Percentiles rank a stretch among this genome's conserved stretches.
These are phyloP conservation scores for Rhytidiadelphus loreus DNA, from an alignment of 225 moss, liverwort and hornwort genomes.

Conservation along the genomic window DNA sequence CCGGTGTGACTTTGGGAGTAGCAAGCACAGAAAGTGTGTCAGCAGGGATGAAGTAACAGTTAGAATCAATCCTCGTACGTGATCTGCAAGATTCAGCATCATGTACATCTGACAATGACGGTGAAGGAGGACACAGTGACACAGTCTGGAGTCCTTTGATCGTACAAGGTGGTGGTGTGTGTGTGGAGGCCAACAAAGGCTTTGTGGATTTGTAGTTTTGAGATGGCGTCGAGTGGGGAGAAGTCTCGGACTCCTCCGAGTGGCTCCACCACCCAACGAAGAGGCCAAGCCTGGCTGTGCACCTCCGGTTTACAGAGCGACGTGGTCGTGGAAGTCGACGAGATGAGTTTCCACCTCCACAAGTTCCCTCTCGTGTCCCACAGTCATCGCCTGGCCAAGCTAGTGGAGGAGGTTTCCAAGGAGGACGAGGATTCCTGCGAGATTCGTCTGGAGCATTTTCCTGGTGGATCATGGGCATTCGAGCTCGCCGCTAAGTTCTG, in stretches of 20 bases:
- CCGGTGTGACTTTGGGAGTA: not conserved
- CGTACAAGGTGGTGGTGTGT: not conserved
- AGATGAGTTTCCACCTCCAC: constrained; percentile 47
- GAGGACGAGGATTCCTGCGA: constrained; percentile 34
- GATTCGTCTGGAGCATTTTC: constrained; percentile 21
- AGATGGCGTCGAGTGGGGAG: constrained; percentile 27
- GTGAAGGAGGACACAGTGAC: not conserved
- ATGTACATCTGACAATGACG: not conserved
- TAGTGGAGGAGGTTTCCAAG: constrained; percentile 35
- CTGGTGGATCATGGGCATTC: constrained; percentile 41
- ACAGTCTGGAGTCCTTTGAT: not conserved
- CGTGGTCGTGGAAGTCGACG: constrained; percentile 36
- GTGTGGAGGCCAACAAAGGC: not conserved
- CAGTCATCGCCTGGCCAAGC: constrained; percentile 23
- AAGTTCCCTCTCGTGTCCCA: constrained; percentile 53
- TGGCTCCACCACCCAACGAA: not conserved
- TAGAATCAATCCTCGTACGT: not conserved
- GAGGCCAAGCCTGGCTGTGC: constrained; percentile 47
- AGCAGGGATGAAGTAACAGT: not conserved
- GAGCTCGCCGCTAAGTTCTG: constrained; percentile 65
- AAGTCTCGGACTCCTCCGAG: constrained; percentile 14
- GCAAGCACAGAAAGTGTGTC: not conserved
- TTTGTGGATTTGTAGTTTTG: not conserved
- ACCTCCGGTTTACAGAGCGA: constrained; percentile 48
- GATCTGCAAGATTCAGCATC: not conserved